Percentiles rank a stretch among this genome's conserved stretches.
Evolutionary conservation across 2,329 filamentous ascomycete genomes (phyloP).

Genomic region (Bretziella fagacearum): DNA sequence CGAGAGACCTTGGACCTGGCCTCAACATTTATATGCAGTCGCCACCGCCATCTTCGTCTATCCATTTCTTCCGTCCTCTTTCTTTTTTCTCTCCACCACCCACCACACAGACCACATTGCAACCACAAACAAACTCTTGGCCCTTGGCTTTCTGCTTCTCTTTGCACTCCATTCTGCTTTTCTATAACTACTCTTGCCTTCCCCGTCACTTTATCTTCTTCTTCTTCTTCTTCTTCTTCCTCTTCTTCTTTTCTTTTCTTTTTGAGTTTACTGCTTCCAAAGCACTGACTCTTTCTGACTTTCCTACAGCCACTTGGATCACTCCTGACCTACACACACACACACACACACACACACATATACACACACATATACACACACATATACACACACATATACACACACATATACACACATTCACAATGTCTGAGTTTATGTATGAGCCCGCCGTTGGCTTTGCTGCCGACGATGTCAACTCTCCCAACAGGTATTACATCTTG

Average conservation of each 20-base stretch:
- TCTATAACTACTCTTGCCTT: slow-evolving; percentile 1
- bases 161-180: not conserved
- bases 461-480: slow-evolving; percentile 28
- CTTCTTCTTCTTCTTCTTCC: not conserved
- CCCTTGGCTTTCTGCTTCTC: slow-evolving; percentile 5
- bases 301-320: not conserved
- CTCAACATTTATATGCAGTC: slow-evolving; percentile 6
- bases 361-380: not conserved
- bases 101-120: slow-evolving; percentile 5
- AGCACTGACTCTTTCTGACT: not conserved
- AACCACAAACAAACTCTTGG: slow-evolving; percentile 5
- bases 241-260: not conserved
- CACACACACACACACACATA: slow-evolving; percentile 2
- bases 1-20: not conserved
- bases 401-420: not conserved
- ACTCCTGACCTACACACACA: not conserved
- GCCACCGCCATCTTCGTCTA: not conserved
- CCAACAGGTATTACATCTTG: slow-evolving; percentile 45
- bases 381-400: not conserved
- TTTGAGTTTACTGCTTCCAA: not conserved
- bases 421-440: slow-evolving; percentile 14
- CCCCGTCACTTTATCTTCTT: not conserved
- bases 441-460: slow-evolving; percentile 27
- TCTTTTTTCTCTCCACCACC: slow-evolving; percentile 4
- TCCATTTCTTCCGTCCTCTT: slow-evolving; percentile 1